phyloP scores from a whole-genome alignment of 2,329 filamentous ascomycete species.

The Penicillium concentricum region DNA sequence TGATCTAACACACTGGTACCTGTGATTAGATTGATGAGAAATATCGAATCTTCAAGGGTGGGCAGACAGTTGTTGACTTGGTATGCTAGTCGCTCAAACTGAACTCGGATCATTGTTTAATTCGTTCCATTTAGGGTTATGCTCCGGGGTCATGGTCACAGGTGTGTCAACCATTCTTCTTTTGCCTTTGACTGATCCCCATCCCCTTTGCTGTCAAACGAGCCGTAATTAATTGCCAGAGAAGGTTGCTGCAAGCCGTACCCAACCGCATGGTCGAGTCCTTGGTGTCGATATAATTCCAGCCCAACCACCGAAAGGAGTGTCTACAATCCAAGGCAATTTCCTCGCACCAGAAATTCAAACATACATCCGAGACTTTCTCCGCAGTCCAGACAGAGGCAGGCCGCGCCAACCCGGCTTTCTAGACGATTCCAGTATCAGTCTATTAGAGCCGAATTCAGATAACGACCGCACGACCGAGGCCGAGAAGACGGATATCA shows the following conservation, averaged over 20 bases:
- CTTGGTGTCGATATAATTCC: slow-evolving; percentile 94
- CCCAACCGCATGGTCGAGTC: slow-evolving; percentile 72
- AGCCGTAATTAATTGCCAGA: slow-evolving; percentile 7
- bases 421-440: slow-evolving; percentile 5
- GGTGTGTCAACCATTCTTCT: slow-evolving; percentile 31
- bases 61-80: slow-evolving; percentile 86
- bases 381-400: slow-evolving; percentile 63
- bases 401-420: slow-evolving; percentile 43
- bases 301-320: slow-evolving; percentile 82
- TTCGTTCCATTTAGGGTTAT: slow-evolving; percentile 38
- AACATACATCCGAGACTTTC: slow-evolving; percentile 71
- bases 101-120: not conserved
- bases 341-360: slow-evolving; percentile 77
- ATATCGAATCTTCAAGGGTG: slow-evolving; percentile 72
- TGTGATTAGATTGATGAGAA: slow-evolving; percentile 70
- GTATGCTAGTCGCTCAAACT: slow-evolving; percentile 46
- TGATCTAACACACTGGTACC: slow-evolving; percentile 1
- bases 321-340: slow-evolving; percentile 93
- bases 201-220: not conserved
- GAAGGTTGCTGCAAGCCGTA: slow-evolving; percentile 78
- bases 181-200: not conserved
- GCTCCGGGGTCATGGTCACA: slow-evolving; percentile 62
- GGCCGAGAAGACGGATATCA: not conserved
- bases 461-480: not conserved
- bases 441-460: slow-evolving; percentile 10